Evolutionary conservation across 345 rosid genomes (phyloP).

Genomic region (Balakata baccata): DNA sequence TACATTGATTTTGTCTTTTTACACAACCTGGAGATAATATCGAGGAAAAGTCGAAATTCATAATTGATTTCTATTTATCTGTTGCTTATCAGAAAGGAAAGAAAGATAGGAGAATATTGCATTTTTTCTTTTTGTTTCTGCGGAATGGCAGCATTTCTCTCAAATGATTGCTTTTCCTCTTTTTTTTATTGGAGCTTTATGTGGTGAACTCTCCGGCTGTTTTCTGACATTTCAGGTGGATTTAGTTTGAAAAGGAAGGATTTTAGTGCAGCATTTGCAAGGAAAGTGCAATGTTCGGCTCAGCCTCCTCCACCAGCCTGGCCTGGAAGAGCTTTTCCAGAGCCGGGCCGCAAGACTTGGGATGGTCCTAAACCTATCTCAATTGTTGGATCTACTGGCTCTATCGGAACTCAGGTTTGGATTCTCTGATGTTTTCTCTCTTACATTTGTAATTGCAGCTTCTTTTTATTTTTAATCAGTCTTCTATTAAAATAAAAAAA

Average conservation of each 20-base stretch:
- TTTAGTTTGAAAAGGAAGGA: slow-evolving; percentile 55
- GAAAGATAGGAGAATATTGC: background rate
- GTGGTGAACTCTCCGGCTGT: slow-evolving; percentile 8
- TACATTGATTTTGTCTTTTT: background rate
- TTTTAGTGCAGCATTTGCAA: slow-evolving; percentile 28
- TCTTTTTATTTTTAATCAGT: background rate
- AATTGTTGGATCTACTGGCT: slow-evolving; percentile 91
- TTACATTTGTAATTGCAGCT: background rate
- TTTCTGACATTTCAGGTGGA: slow-evolving; percentile 43
- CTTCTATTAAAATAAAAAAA: background rate
- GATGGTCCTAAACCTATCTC: slow-evolving; percentile 95
- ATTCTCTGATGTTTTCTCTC: background rate
- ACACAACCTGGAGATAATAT: background rate
- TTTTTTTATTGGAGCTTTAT: background rate
- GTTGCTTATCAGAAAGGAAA: too few relatives aligned
- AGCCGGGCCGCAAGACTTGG: slow-evolving; percentile 62
- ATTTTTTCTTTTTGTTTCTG: background rate
- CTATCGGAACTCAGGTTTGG: slow-evolving; percentile 94
- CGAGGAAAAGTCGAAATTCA: background rate
- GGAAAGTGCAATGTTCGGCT: slow-evolving; percentile 64
- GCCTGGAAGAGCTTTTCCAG: slow-evolving; percentile 86
- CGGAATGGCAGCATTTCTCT: background rate
- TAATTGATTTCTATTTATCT: background rate
- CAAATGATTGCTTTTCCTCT: background rate
- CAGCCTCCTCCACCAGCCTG: slow-evolving; percentile 85